These are phyloP conservation scores for Pichia ethanolica DNA, from an alignment of 805 yeast genomes.

Conservation along the genomic window DNA sequence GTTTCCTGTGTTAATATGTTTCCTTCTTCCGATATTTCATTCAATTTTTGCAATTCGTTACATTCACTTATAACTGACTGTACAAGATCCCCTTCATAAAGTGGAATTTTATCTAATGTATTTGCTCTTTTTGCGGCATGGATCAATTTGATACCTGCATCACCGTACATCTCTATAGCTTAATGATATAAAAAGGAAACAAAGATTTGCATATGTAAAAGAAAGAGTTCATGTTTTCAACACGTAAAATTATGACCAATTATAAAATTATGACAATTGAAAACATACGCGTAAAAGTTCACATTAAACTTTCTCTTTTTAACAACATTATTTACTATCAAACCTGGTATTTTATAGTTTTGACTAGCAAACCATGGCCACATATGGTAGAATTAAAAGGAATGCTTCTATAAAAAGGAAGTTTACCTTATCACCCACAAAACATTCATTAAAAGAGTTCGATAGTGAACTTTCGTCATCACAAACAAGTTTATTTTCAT, in stretches of 20 bases:
- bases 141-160: slow-evolving; percentile 72
- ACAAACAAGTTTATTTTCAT: background rate
- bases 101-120: slow-evolving; percentile 56
- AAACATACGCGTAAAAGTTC: too few species aligned
- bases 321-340: too few species aligned
- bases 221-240: too few species aligned
- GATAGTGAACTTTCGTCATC: background rate
- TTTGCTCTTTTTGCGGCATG: slow-evolving; percentile 78
- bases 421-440: background rate
- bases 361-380: background rate
- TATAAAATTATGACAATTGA: too few species aligned
- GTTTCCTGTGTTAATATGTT: background rate
- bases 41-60: slow-evolving; percentile 50
- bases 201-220: too few species aligned
- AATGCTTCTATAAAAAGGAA: background rate
- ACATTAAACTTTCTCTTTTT: too few species aligned
- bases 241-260: too few species aligned
- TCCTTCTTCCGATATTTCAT: slow-evolving; percentile 14
- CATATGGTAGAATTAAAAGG: slow-evolving; percentile 2
- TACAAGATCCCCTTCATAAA: slow-evolving; percentile 66
- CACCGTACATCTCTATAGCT: slow-evolving; percentile 67
- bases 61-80: slow-evolving; percentile 67
- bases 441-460: background rate
- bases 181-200: too few species aligned
- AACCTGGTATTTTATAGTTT: too few species aligned